Base-by-base conservation (phyloP, 2,329 filamentous ascomycete species). In the Biscogniauxia sp. region DNA sequence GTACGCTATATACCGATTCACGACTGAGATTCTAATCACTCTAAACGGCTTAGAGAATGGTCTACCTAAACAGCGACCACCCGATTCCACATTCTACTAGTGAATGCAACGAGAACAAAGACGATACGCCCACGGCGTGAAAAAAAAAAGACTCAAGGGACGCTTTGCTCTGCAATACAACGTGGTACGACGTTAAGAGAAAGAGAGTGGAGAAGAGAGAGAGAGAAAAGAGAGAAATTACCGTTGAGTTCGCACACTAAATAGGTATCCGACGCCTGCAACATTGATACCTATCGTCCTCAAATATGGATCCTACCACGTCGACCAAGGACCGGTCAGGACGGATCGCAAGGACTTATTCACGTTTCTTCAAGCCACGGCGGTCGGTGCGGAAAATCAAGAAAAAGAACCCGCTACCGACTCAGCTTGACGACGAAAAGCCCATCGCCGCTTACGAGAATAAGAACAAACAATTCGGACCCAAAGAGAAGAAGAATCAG, bases 331-430 rank as follows among this genome's bases (percentile, higher is more conserved):
- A 52, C 45, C 57, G 57, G 58, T 58, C 61, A 56, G 63, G 60
- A 54, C 58, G 37, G 13, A 17, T 45, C 37, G 37, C 37, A 45
- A 9, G 7, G 13, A 11, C 15, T 20, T 66, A 64, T 56, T 55
- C 56, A 15, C 65, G 59, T 25, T 61, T 71, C 45, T 70, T 71
- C 57, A 65, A 66, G 51, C 54, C 64, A 20, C 65, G 67, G 53
- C 64, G 67, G 20, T 62, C 61, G 23, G 55, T 60, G 52, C 66
- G 66, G 51, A 69, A 63, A 58, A 64, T 68, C 20, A 63, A 60
- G 45, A 69, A 71, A 56, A 67, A 66, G 53, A 64, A 56, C 54
- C 67, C 69, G 23, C 45, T 67, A 51, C 63, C 67, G 2, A 54
- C 52, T 8, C 49, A 64, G 25, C 49, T 57, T 20, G 52, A 28